phyloP scores from a whole-genome alignment of 73 alveolate genomes.

The Paramecium bursaria region DNA sequence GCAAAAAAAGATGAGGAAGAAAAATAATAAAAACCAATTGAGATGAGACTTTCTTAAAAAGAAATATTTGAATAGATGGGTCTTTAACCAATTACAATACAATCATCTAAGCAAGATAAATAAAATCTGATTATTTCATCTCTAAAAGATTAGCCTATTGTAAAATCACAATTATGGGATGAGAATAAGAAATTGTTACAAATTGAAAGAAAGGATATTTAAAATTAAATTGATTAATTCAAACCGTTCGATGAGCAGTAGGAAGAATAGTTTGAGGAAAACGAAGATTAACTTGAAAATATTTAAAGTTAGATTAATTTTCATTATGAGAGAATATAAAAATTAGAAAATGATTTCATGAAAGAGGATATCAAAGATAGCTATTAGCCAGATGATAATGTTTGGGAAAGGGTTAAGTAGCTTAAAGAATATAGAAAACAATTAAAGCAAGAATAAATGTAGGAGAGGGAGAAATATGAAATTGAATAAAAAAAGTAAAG shows the following conservation, averaged over 20 bases:
- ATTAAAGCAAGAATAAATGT: constrained; percentile 33
- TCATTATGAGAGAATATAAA: constrained; percentile 42
- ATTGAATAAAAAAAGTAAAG: constrained; percentile 12
- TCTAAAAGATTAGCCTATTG: constrained; percentile 45
- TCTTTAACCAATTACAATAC: constrained; percentile 8
- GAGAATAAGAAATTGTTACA: constrained; percentile 2
- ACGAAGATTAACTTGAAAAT: not conserved
- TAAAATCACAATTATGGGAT: not conserved
- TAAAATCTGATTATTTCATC: not conserved
- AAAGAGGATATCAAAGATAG: constrained; percentile 26
- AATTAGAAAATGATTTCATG: constrained; percentile 37
- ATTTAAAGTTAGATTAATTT: constrained; percentile 25
- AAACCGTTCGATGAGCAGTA: not conserved
- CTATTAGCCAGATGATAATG: constrained; percentile 53
- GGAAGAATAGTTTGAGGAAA: not conserved
- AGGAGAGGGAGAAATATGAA: constrained; percentile 46
- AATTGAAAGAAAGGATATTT: constrained; percentile 13
- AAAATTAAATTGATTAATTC: constrained; percentile 9
- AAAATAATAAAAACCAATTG: constrained; percentile 33
- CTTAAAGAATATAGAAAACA: constrained; percentile 48
- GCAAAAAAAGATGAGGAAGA: constrained; percentile 33
- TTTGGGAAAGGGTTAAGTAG: constrained; percentile 37
- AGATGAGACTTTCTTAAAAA: constrained; percentile 1
- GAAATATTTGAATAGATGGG: constrained; percentile 42
- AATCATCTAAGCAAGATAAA: constrained; percentile 25